phyloP scores from a whole-genome alignment of 1,284 basidiomycete genomes.

The Leccinum colubrinum region DNA sequence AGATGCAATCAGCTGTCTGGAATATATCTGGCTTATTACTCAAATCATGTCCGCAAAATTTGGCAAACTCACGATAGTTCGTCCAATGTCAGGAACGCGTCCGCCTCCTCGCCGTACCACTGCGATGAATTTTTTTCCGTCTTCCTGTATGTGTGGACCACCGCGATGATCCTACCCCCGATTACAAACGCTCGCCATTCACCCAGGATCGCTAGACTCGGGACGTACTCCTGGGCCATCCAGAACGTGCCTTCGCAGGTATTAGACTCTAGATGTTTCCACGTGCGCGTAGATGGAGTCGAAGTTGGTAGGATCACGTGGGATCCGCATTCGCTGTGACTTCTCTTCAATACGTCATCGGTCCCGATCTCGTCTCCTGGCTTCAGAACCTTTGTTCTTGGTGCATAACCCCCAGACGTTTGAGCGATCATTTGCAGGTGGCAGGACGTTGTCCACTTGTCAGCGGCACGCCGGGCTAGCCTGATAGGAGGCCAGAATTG shows the following conservation, averaged over 20 bases:
- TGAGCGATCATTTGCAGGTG: neutral
- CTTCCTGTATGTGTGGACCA: neutral
- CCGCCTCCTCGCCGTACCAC: neutral
- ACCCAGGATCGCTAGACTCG: neutral
- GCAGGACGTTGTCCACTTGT: neutral
- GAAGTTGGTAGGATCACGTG: neutral
- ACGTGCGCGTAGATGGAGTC: neutral
- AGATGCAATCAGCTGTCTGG: neutral
- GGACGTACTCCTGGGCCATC: conserved; percentile 2
- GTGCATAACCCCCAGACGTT: neutral
- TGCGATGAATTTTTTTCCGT: too few species aligned
- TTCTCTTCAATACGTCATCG: neutral
- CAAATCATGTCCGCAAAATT: too few species aligned
- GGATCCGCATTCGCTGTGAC: neutral
- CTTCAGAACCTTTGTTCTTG: neutral
- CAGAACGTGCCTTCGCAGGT: neutral
- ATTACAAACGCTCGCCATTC: conserved; percentile 4
- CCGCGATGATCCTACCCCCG: neutral
- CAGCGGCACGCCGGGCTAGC: neutral
- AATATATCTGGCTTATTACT: neutral
- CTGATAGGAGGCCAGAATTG: neutral
- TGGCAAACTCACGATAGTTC: neutral
- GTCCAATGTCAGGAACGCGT: neutral
- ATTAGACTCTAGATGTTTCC: neutral
- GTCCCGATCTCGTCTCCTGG: neutral